Evolutionary conservation across 306 rosid species (phyloP), one percentile per base, ranked within the genome.

Genomic region (Rosa rugosa): DNA sequence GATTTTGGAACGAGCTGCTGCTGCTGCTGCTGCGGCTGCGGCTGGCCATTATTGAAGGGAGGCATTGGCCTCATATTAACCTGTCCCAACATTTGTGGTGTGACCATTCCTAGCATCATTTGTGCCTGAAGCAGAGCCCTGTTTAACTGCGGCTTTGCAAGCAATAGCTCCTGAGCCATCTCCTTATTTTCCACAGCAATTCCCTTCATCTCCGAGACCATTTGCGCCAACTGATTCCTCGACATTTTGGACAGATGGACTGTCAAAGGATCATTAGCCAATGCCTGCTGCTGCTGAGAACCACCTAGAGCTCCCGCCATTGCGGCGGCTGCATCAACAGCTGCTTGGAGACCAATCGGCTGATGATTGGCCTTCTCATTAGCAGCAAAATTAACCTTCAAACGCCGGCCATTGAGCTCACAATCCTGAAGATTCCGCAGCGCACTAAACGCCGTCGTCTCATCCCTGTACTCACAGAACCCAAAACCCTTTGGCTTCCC

Each of bases 401-500:
- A 81, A 77, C 88, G 96, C 64, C 98, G 90, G 17, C 98, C 98
- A 69, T 94, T 92, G 79, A 94, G 89, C 75, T 90, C 93, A 74
- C 91, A 92, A 45, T 96, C 94, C 86, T 92, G 97, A 80, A 94
- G 94, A 82, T 94, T 94, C 27, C 98, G 94, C 1, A 96, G 88
- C 56, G 98, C 98, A 78, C 98, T 94, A 82, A 90, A 74, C 42
- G 97, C 98, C 2, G 97, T 94, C 80, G 90, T 94, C 86, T 94
- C 97, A 83, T 94, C 98, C 93, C 88, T 94, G 82, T 89, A 94
- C 89, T 94, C 98, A 68, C 98, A 94, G 81, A 92, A 94, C 8
- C 97, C 98, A 68, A 89, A 94, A 83, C 98, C 98, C 73, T 92
- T 94, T 18, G 98, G 98, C 72, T 89, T 94, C 77, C 98, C 97